Percentiles rank a stretch among this genome's conserved stretches.
phyloP scores from a whole-genome alignment of 2,329 filamentous ascomycete species.

The Aaosphaeria pasadenensis region DNA sequence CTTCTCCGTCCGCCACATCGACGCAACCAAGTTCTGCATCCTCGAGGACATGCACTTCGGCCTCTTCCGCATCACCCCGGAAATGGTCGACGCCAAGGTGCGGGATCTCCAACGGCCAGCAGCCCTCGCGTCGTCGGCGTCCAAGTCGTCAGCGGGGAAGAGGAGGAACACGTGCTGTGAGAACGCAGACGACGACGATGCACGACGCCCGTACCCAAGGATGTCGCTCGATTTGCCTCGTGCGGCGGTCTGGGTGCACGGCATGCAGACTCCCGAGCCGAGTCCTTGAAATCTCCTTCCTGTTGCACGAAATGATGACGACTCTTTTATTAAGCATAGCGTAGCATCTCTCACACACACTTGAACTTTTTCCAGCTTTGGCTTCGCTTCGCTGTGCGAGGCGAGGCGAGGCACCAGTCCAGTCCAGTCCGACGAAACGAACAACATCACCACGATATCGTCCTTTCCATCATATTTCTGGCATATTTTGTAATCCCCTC shows the following conservation, averaged over 20 bases:
- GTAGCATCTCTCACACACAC: too few species aligned
- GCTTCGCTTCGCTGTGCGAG: too few species aligned
- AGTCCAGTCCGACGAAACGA: too few species aligned
- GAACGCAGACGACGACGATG: conserved; percentile 6
- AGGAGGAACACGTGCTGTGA: neutral
- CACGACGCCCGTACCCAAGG: conserved; percentile 14
- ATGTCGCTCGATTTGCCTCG: conserved; percentile 24
- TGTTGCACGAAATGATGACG: too few species aligned
- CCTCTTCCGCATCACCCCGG: conserved; percentile 30
- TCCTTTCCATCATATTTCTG: too few species aligned
- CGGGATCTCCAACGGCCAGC: conserved; percentile 25
- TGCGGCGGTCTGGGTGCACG: conserved; percentile 28
- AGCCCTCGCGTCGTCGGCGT: neutral
- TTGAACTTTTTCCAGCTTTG: too few species aligned
- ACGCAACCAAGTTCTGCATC: conserved; percentile 30
- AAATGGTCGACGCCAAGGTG: conserved; percentile 29
- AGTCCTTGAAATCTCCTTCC: conserved; percentile 32
- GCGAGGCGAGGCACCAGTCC: too few species aligned
- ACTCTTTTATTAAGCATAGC: too few species aligned
- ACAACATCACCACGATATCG: too few species aligned
- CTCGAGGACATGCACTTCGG: conserved; percentile 37
- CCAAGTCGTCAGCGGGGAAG: neutral
- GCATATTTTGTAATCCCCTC: too few species aligned
- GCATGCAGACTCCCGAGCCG: conserved; percentile 38
- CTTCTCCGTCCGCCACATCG: conserved; percentile 28